Conservation (phyloP, 306 rosid species). For the Glycine soja region DNA sequence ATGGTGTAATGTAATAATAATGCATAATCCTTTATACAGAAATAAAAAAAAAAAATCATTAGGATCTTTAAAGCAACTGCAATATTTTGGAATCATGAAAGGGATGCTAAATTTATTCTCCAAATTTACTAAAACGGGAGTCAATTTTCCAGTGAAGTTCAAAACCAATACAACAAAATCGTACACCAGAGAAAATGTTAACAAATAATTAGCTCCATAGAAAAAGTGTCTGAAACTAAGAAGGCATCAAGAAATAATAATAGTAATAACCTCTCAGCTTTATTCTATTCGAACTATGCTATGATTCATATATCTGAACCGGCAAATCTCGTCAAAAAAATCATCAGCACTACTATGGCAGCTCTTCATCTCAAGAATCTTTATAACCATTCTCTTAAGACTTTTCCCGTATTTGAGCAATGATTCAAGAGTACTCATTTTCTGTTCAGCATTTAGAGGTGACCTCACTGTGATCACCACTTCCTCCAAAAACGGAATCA, state of each 20-base stretch:
- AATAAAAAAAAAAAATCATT: not conserved
- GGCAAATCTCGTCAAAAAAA: conserved; percentile 90
- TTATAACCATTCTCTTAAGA: conserved; percentile 74
- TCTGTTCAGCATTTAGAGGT: conserved; percentile 93
- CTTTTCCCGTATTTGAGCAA: conserved; percentile 75
- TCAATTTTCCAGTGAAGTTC: conserved; percentile 13
- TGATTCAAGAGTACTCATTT: conserved; percentile 90
- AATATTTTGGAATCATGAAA: not conserved
- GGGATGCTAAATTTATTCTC: not conserved
- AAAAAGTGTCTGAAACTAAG: conserved; percentile 23
- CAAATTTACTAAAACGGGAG: conserved; percentile 3
- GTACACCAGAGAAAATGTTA: conserved; percentile 18
- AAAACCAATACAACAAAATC: conserved; percentile 33
- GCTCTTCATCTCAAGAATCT: conserved; percentile 95
- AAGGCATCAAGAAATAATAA: conserved; percentile 15
- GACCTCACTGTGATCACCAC: conserved; percentile 82
- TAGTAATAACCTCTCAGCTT: conserved; percentile 8
- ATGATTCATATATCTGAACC: conserved; percentile 70
- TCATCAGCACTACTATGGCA: conserved; percentile 87
- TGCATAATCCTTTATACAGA: not conserved
- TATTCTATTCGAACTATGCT: conserved; percentile 77
- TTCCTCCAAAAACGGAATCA: conserved; percentile 86
- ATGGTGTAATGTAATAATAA: not conserved
- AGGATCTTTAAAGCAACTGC: not conserved
- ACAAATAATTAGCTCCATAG: conserved; percentile 39